phyloP scores from a whole-genome alignment of 179 eudicot genomes.

The Beta macrorhiza region DNA sequence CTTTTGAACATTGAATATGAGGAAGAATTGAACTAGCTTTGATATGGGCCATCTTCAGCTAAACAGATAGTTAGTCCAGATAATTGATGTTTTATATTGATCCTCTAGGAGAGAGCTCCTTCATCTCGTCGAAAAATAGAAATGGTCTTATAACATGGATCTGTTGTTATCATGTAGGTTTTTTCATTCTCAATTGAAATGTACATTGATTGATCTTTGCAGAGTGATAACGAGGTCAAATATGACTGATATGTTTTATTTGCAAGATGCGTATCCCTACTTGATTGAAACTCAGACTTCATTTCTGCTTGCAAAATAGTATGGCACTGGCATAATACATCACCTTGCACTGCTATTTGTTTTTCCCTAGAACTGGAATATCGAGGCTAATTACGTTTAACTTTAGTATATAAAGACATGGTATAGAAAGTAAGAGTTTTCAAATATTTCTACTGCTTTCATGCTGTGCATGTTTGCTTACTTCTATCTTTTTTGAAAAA shows the following conservation, averaged over 20 bases:
- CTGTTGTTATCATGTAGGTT: background rate
- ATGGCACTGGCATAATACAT: background rate
- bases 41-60: background rate
- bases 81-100: background rate
- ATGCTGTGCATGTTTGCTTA: conserved; percentile 11
- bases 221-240: background rate
- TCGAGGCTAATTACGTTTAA: background rate
- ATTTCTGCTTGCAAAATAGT: background rate
- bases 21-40: background rate
- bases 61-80: background rate
- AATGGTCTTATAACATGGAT: background rate
- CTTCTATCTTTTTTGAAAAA: background rate
- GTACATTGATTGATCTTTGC: background rate
- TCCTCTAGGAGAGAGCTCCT: background rate
- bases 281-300: background rate
- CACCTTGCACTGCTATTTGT: background rate
- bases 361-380: background rate
- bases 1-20: background rate
- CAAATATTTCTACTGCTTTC: background rate
- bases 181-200: background rate
- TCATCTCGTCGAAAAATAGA: too few relatives aligned
- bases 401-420: background rate
- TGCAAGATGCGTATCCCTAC: background rate
- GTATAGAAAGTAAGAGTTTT: background rate
- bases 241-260: background rate